Conservation (phyloP, 2,329 filamentous ascomycete genomes). For the Exophiala viscosa region DNA sequence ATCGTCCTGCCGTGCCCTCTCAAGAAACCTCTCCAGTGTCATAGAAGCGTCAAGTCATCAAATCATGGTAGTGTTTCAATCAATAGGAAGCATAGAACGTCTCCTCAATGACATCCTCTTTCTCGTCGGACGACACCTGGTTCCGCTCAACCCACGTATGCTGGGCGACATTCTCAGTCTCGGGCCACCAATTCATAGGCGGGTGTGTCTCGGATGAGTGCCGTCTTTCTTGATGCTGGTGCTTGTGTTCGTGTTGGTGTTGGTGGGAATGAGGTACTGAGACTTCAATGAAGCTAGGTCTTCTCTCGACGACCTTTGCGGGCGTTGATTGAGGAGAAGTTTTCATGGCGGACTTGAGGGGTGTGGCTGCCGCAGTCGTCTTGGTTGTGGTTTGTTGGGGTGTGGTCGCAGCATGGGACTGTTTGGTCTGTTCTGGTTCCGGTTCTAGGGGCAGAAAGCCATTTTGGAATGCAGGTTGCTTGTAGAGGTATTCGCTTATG, state of each 20-base stretch:
- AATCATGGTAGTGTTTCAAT: neutral
- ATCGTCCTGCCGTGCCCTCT: no score
- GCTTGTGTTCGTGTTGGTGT: slow-evolving; percentile 10
- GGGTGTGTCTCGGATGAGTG: slow-evolving; percentile 14
- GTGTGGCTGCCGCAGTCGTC: neutral
- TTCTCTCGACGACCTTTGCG: slow-evolving; percentile 1
- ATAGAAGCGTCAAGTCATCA: neutral
- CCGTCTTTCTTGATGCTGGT: slow-evolving; percentile 1
- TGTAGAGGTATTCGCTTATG: slow-evolving; percentile 20
- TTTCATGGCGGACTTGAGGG: slow-evolving; percentile 1
- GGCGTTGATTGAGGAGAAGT: neutral
- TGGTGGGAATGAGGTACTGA: neutral
- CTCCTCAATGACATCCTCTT: slow-evolving; percentile 21
- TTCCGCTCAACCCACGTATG: slow-evolving; percentile 18
- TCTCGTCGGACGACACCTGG: slow-evolving; percentile 9
- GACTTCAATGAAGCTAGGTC: slow-evolving; percentile 21
- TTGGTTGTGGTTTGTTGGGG: slow-evolving; percentile 12
- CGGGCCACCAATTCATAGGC: slow-evolving; percentile 23
- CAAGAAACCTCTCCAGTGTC: no score
- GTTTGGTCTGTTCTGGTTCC: slow-evolving; percentile 4
- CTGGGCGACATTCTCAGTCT: slow-evolving; percentile 12
- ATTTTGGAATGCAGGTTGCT: slow-evolving; percentile 8
- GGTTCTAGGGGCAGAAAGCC: slow-evolving; percentile 18
- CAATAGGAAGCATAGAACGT: slow-evolving; percentile 21
- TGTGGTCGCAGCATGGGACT: slow-evolving; percentile 18